Base-by-base conservation (phyloP, 139 green algal genomes). In the Picocystis salinarum region DNA sequence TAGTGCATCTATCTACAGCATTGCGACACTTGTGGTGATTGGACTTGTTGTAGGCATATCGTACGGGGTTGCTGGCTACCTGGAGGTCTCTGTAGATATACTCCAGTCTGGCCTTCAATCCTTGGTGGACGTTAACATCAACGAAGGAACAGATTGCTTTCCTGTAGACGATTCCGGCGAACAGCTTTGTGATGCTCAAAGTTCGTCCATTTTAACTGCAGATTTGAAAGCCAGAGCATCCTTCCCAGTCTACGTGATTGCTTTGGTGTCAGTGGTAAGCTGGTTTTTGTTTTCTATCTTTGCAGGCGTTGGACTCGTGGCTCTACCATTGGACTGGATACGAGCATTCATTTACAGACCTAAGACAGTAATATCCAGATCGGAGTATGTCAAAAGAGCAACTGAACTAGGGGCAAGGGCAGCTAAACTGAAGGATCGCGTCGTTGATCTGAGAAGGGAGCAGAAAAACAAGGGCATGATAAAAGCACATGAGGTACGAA, bases 261-360 rank as follows among this genome's bases (percentile, higher is more conserved):
- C 76, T 12, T 54, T 95, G 12, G 58, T 67, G 22, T 76, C 80
- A 4, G 79, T 91, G 5, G 29, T 84, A 71, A 66, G 79, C 19
- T 96, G 84, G 79, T 28, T 91, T 20, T 64, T 95, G 28, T 93
- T 96, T 59, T 66, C 92, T 45, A 63, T 93, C 19, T 96, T 93
- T 63, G 82, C 69, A 29, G 83, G 81, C 31, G 76, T 94, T 30
- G 85, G 85, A 27, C 50, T 96, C 26, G 55, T 85, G 28, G 54
- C 69, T 0, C 56, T 91, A 26, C 85, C 85, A 17, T 51, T 96
- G 12, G 82, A 93, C 59, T 72, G 66, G 53, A 74, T 96, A 25
- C 69, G 46, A 3, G 29, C 55, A 42, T 96, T 91, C 60, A 53
- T 83, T 12, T 45, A 57, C 1, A 59, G 84, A 1, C 84, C 84